Evolutionary conservation across 2,329 filamentous ascomycete genomes (phyloP), one percentile per base, ranked within the genome.

Genomic region (Aspergillus novoparasiticus): DNA sequence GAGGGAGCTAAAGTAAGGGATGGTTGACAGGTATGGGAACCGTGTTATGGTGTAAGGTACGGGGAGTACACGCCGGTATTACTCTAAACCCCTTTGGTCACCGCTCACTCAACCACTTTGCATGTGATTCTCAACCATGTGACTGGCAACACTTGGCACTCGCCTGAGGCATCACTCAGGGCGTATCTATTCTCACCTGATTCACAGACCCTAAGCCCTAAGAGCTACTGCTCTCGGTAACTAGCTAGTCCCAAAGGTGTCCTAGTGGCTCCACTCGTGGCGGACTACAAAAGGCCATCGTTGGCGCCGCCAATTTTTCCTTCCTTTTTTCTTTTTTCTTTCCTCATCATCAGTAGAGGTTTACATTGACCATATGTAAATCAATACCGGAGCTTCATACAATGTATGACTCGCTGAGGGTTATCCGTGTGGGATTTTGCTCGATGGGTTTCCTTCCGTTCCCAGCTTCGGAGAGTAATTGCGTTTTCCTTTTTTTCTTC

Each of bases 281-380:
- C 34, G 8, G n/a, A 46, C 66, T 75, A 77, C 72, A 79, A 77
- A 79, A 71, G 58, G 30, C 58, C 46, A 16, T 23, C 30, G 39
- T 30, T 46, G 58, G 50, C 61, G 36, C 64, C 58, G 54, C 59
- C 36, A 32, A 59, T 59, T 66, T 72, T 36, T 61, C 30, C 39
- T 61, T 53, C 53, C 53, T 65, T 60, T 66, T 72, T 70, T 75
- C 69, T 73, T 78, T 76, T 77, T 76, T 72, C 62, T 71, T 76
- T 77, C 74, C 73, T 70, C 74, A 82, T 81, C 80, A 82, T 82
- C 80, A 82, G 80, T 82, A 82, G 80, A 76, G 80, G 80, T 82
- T 81, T 82, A 81, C 79, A 78, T 79, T 70, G 68, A 79, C 75
- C 74, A 77, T 78, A 79, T 81, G 78, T 80, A 81, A 81, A 80